Evolutionary conservation across 192 early-diverging fungal species (phyloP).

Genomic region (Umbelopsis isabellina): DNA sequence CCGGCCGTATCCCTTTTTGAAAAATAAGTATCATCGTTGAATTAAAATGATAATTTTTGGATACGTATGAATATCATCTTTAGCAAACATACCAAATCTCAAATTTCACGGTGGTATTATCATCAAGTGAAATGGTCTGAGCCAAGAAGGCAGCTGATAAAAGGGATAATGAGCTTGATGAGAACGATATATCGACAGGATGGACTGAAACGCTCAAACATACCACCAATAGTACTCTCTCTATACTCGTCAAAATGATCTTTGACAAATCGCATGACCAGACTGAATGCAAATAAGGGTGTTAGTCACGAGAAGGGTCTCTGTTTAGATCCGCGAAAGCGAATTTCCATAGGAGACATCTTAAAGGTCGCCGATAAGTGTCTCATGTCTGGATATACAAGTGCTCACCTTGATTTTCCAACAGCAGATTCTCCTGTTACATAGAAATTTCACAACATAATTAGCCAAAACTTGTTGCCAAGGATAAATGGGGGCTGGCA

Average conservation of each 20-base stretch:
- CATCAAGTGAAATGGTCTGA: conserved; percentile 83
- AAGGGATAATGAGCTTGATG: not conserved
- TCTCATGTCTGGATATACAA: too few species aligned
- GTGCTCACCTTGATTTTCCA: conserved; percentile 65
- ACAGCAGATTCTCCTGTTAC: conserved; percentile 63
- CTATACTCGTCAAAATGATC: conserved; percentile 93
- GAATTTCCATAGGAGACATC: too few species aligned
- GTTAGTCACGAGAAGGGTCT: not conserved
- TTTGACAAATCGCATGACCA: conserved; percentile 88
- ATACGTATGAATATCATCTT: too few species aligned
- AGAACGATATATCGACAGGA: not conserved
- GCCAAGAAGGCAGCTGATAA: conserved; percentile 69
- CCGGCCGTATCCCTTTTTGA: conserved; percentile 68
- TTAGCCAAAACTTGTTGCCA: not conserved
- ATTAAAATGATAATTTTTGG: too few species aligned
- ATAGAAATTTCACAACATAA: not conserved
- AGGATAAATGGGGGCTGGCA: not conserved
- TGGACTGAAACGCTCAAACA: not conserved
- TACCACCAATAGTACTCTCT: conserved; percentile 90
- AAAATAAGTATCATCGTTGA: too few species aligned
- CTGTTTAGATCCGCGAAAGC: too few species aligned
- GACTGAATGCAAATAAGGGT: conserved; percentile 39
- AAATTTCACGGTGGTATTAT: conserved; percentile 90
- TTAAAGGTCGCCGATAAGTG: too few species aligned
- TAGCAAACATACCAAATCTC: conserved; percentile 76